Base-by-base conservation (phyloP, 345 rosid genomes). In the Salix caprea region DNA sequence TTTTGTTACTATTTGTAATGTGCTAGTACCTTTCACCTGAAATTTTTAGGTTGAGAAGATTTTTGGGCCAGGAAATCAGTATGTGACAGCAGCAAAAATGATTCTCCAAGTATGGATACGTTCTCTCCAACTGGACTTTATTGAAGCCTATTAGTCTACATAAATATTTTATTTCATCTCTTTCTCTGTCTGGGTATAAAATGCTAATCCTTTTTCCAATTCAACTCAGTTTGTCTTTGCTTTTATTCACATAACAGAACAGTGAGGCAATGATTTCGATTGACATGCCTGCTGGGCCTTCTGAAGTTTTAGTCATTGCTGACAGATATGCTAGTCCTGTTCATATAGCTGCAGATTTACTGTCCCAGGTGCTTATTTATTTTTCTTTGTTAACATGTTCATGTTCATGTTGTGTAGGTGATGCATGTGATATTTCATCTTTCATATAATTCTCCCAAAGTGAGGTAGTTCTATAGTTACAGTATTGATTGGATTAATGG, bases 201-300 rank as follows among this genome's bases (percentile, higher is more conserved):
- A 15, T 40, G 5, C 61, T 32, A 23, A 6, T 23, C 36, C 24
- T 21, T 67, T n/a, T 58, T 10, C 26, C 62, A 28, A n/a, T 66
- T 70, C 19, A 4, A 9, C 42, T 54, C 37, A 13, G 11, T 73
- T 62, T 37, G 23, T 69, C 7, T 1, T 54, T 48, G 4, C 13
- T 65, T 23, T 61, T 74, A 8, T 76, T 39, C 58, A 64, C 58
- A 40, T 34, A 48, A 72, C 92, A 96, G 99, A 96, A 93, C 83
- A 96, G 97, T 65, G 99, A 93, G 85, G 99, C 98, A 80, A 92
- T 96, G 99, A 82, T 96, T 78, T 93, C 98, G 2, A 96, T 96
- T 82, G 99, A 96, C 90, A 93, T 96, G 99, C 99, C 98, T 65
- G 99, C 98, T 73, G 99, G 98, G 58, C 99, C 98, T 89, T 96